A percentile compares a stretch with the other conserved stretches of the same genome.
Evolutionary conservation across 306 rosid species (phyloP).

Genomic region (Erythrophleum fordii): DNA sequence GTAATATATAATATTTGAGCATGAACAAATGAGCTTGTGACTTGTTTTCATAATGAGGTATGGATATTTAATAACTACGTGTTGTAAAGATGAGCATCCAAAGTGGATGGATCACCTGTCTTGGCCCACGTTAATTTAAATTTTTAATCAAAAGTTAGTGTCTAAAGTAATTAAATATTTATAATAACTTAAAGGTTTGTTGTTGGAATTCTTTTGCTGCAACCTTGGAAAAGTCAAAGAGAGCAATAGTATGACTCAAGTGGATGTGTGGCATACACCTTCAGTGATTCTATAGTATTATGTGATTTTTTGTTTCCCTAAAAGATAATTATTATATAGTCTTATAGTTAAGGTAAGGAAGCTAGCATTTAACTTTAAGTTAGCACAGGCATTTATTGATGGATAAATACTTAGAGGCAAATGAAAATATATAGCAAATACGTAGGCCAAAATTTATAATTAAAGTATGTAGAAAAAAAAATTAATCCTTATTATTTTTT

Average conservation of each 20-base stretch:
- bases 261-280: conserved; percentile 47
- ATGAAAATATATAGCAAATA: too few relatives aligned
- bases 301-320: conserved; percentile 5
- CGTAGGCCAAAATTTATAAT: too few relatives aligned
- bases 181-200: conserved; percentile 29
- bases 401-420: background rate
- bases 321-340: too few relatives aligned
- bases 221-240: conserved; percentile 26
- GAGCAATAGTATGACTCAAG: conserved; percentile 27
- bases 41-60: background rate
- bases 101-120: conserved; percentile 42
- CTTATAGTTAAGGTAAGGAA: too few relatives aligned
- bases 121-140: background rate
- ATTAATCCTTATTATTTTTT: too few relatives aligned
- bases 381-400: background rate
- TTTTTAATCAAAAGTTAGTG: conserved; percentile 21
- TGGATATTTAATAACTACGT: background rate
- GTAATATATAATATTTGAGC: conserved; percentile 18
- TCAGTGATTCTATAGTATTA: conserved; percentile 12
- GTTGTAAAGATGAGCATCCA: background rate
- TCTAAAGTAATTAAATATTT: conserved; percentile 37
- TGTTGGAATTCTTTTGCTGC: conserved; percentile 56
- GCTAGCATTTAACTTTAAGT: conserved; percentile 28
- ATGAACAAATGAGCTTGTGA: background rate
- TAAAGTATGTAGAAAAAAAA: too few relatives aligned